Evolutionary conservation across 1,284 basidiomycete species (phyloP).

Genomic region (Xanthoconium separans): DNA sequence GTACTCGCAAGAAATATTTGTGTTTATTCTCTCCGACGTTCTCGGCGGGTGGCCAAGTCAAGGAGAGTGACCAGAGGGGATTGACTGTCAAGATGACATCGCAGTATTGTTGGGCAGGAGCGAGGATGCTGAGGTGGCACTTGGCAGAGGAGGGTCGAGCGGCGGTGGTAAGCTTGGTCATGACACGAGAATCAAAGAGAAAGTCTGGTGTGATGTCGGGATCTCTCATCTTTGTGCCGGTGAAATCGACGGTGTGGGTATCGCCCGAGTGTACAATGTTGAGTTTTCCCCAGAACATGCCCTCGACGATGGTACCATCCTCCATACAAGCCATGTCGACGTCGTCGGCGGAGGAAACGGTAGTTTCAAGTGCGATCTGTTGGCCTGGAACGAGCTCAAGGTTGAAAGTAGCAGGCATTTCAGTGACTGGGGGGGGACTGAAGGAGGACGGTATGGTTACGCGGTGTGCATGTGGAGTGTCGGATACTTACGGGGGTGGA

Average conservation of each 20-base stretch:
- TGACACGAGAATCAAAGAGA: conserved; percentile 69
- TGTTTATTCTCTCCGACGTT: conserved; percentile 62
- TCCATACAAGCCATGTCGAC: conserved; percentile 86
- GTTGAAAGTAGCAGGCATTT: conserved; percentile 81
- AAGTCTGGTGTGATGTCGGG: conserved; percentile 64
- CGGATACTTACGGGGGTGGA: conserved; percentile 64
- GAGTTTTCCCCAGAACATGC: conserved; percentile 81
- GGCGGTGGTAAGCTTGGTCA: conserved; percentile 69
- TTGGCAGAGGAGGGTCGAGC: conserved; percentile 70
- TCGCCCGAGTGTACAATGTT: conserved; percentile 75
- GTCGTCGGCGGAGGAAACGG: conserved; percentile 68
- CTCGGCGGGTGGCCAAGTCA: conserved; percentile 76
- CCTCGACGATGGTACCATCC: conserved; percentile 78
- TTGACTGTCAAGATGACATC: conserved; percentile 71
- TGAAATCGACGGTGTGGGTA: conserved; percentile 76
- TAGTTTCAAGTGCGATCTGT: conserved; percentile 72
- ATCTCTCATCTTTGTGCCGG: conserved; percentile 63
- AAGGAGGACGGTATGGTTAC: conserved; percentile 8
- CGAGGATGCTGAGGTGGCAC: conserved; percentile 69
- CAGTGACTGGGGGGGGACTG: conserved; percentile 78
- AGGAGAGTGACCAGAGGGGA: conserved; percentile 64
- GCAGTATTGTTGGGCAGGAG: conserved; percentile 70
- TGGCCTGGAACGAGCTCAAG: conserved; percentile 75
- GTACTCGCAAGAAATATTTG: conserved; percentile 76
- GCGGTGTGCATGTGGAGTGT: not conserved